Base-by-base conservation (phyloP, 306 rosid genomes). In the Medicago lupulina region DNA sequence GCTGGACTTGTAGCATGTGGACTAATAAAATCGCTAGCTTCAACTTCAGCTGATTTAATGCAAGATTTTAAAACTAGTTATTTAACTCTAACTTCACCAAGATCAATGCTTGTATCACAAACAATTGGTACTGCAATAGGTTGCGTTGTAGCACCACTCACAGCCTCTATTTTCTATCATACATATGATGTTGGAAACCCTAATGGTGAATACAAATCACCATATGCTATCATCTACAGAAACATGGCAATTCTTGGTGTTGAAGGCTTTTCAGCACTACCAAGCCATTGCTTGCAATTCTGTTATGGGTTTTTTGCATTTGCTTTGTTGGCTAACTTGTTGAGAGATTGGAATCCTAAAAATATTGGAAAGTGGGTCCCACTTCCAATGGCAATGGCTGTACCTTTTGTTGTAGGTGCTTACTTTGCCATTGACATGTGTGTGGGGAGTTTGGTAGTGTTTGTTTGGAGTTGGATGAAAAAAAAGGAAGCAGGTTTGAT, bases 381-480 rank as follows among this genome's bases (percentile, higher is more conserved):
- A 4, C 92, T 92, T 82, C 97, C 97, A 1, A 92, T 90, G 97
- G 96, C 97, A 41, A 93, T 93, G 98, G 98, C 98, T 15, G 93
- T 92, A 31, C 96, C 97, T 17, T 92, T 92, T 83, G 79, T 89
- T 11, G 91, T 93, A 3, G 98, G 98, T 6, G 96, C 92, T 53
- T 89, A 87, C 81, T 91, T 93, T 70, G 98, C 96, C 2, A 87
- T 92, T 53, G 97, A 92, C 61, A 92, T 92, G 97, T 90, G 97
- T 3, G 23, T 88, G 38, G 97, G 96, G 18, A 92, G 97, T 81
- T 86, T 92, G 89, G 40, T 80, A 5, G 93, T 92, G 78, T 92
- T 83, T 18, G 62, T 76, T n/a, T 92, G 96, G 97, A 85, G 82
- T 81, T 71, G 12, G 53, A 40, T 91, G 10, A 77, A 91, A 46